Conservation (phyloP, 73 alveolate species). For the Effrenium voratum region DNA sequence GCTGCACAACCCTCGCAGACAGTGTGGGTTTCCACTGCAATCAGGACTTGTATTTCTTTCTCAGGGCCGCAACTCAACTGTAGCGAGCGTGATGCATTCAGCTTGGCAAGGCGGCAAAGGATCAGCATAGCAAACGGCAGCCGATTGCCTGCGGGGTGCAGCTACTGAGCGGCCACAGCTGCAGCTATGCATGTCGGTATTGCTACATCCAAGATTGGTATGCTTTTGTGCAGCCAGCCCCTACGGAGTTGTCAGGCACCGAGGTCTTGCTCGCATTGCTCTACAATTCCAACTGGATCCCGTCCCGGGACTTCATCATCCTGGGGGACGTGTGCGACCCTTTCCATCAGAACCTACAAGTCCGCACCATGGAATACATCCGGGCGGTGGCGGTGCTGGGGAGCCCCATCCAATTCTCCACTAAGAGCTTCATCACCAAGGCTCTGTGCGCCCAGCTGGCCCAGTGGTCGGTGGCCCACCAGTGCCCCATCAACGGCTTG, state of each 20-base stretch:
- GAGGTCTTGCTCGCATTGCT: neutral
- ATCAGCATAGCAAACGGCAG: neutral
- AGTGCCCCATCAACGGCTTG: neutral
- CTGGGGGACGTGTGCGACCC: slow-evolving; percentile 43
- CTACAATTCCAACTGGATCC: slow-evolving; percentile 23
- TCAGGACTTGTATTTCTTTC: no score
- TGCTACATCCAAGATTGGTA: slow-evolving; percentile 17
- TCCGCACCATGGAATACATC: slow-evolving; percentile 35
- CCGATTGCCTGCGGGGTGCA: slow-evolving; percentile 18
- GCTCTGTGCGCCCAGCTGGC: slow-evolving; percentile 21
- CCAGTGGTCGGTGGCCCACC: neutral
- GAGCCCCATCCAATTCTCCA: slow-evolving; percentile 24
- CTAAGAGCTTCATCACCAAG: neutral
- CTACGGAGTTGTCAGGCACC: neutral
- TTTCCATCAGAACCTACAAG: slow-evolving; percentile 27
- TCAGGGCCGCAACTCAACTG: no score
- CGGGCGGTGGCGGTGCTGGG: neutral
- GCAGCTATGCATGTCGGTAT: slow-evolving; percentile 22
- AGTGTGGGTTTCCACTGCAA: no score
- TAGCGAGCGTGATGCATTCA: no score
- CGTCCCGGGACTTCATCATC: slow-evolving; percentile 26
- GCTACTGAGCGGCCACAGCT: slow-evolving; percentile 4
- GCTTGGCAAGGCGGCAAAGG: neutral
- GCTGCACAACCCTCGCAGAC: no score
- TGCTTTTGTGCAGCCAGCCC: neutral